Percentiles rank a stretch among this genome's conserved stretches.
These are phyloP conservation scores for Camelina laxa DNA, from an alignment of 345 rosid genomes.

Conservation along the genomic window DNA sequence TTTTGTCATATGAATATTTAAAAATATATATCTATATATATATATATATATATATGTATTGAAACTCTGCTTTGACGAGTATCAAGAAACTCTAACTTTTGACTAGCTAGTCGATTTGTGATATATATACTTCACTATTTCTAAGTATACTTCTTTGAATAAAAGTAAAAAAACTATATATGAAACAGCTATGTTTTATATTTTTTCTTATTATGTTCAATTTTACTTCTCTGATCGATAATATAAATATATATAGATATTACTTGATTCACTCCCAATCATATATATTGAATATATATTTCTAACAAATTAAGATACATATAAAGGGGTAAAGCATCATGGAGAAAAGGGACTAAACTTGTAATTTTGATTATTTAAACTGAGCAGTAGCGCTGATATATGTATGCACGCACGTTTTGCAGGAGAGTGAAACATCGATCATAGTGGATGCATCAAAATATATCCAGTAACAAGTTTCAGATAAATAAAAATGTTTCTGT, in stretches of 20 bases:
- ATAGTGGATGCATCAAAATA: conserved; percentile 83
- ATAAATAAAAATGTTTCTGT: too few species aligned
- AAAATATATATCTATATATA: background rate
- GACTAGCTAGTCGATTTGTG: conserved; percentile 1
- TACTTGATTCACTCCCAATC: background rate
- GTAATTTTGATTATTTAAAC: background rate
- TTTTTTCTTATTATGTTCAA: conserved; percentile 19
- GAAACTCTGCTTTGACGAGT: background rate
- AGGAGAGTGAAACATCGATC: conserved; percentile 70
- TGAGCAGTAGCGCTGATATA: conserved; percentile 5
- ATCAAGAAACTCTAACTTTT: background rate
- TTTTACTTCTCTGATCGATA: background rate
- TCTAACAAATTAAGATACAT: background rate
- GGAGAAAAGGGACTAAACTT: conserved; percentile 13
- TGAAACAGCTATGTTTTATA: background rate
- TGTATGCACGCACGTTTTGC: conserved; percentile 18
- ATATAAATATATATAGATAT: background rate
- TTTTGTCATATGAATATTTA: background rate
- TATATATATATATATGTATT: too few species aligned
- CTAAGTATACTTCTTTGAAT: background rate
- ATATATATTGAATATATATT: conserved; percentile 1
- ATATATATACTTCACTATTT: too few species aligned
- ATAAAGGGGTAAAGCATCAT: background rate
- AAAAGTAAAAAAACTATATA: background rate
- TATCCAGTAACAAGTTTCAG: conserved; percentile 39